Conservation (phyloP, 768 basidiomycete species). For the Pleurotus cornucopiae region DNA sequence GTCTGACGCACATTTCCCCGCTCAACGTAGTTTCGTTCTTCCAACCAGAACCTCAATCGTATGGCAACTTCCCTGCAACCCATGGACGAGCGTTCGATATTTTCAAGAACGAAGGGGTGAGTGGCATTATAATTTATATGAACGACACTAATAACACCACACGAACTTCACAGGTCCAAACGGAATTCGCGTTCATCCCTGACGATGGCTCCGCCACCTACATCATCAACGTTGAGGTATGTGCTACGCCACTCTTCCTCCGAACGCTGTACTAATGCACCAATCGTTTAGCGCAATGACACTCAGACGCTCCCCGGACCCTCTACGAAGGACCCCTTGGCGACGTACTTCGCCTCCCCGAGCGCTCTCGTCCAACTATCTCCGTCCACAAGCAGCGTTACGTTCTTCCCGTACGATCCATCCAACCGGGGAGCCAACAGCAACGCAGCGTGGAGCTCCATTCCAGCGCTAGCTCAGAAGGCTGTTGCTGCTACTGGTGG, state of each 20-base stretch:
- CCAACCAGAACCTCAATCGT: conserved; percentile 62
- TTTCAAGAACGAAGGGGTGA: conserved; percentile 47
- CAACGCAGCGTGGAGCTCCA: conserved; percentile 42
- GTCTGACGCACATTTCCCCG: conserved; percentile 4
- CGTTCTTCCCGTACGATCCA: conserved; percentile 54
- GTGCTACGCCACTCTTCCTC: not conserved
- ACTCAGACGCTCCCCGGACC: conserved; percentile 62
- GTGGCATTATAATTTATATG: conserved; percentile 12
- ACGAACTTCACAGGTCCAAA: conserved; percentile 45
- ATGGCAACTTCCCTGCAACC: conserved; percentile 50
- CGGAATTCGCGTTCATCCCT: conserved; percentile 74
- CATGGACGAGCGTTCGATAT: conserved; percentile 64
- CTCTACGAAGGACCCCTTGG: conserved; percentile 48
- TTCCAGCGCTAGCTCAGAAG: conserved; percentile 40
- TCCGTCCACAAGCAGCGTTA: conserved; percentile 47
- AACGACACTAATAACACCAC: not conserved
- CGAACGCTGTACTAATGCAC: not conserved
- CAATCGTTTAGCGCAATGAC: conserved; percentile 48
- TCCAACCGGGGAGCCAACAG: conserved; percentile 39
- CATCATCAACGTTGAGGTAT: conserved; percentile 64
- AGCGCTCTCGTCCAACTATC: conserved; percentile 65
- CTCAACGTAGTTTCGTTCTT: conserved; percentile 61
- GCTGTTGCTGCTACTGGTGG: conserved; percentile 15
- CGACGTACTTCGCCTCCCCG: conserved; percentile 62
- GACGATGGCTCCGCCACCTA: conserved; percentile 70